phyloP scores from a whole-genome alignment of 2,329 filamentous ascomycete genomes.

The Tolypocladium capitatum region DNA sequence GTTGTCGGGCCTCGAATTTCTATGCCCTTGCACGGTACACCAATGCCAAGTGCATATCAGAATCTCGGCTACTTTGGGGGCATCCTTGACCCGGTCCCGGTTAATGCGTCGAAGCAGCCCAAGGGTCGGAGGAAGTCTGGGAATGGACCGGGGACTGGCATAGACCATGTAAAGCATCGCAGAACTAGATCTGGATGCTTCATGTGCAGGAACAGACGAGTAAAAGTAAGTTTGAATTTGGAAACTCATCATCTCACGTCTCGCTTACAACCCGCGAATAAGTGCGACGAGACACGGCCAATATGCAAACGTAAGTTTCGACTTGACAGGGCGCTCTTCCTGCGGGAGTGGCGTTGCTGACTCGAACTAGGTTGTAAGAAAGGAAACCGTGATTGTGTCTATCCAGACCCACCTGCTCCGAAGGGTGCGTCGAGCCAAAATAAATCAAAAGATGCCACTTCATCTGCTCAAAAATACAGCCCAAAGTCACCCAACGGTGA shows the following conservation, averaged over 20 bases:
- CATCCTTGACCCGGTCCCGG: constrained; percentile 35
- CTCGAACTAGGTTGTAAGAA: constrained; percentile 65
- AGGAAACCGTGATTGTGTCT: constrained; percentile 79
- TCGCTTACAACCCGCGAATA: neutral
- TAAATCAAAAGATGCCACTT: constrained; percentile 24
- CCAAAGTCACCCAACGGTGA: constrained; percentile 42
- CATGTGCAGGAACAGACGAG: constrained; percentile 77
- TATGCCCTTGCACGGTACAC: constrained; percentile 15
- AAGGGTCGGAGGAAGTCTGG: constrained; percentile 38
- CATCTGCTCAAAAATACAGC: constrained; percentile 28
- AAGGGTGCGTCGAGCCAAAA: constrained; percentile 19
- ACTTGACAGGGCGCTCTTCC: neutral
- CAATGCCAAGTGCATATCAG: constrained; percentile 30
- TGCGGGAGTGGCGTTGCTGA: constrained; percentile 2
- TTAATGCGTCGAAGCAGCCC: constrained; percentile 32
- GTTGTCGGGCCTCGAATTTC: constrained; percentile 17
- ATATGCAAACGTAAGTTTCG: constrained; percentile 58
- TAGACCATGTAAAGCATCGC: constrained; percentile 74
- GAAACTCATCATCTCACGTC: constrained; percentile 11
- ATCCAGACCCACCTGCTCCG: constrained; percentile 54
- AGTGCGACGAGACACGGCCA: constrained; percentile 87
- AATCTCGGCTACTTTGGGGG: constrained; percentile 35
- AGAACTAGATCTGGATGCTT: constrained; percentile 88
- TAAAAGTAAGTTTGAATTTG: constrained; percentile 46
- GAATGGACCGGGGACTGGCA: constrained; percentile 27